These are phyloP conservation scores for Sporisorium sorghi DNA, from an alignment of 1,284 basidiomycete genomes.

Conservation along the genomic window DNA sequence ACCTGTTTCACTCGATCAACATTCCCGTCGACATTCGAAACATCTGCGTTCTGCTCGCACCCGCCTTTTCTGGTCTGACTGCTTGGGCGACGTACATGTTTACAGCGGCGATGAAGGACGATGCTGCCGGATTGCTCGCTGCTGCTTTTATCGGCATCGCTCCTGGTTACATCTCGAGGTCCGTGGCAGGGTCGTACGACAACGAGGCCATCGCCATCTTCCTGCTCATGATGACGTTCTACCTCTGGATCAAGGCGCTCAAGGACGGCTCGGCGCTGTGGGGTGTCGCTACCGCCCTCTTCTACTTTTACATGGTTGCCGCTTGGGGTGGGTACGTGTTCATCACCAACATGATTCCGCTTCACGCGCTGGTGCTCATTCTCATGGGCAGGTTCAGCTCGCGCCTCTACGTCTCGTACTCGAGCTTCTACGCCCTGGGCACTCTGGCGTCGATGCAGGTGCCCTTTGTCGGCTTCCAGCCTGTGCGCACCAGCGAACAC, in stretches of 20 bases:
- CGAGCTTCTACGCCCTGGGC: slow-evolving; percentile 96
- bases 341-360: slow-evolving; percentile 99
- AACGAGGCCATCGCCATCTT: slow-evolving; percentile 99
- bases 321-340: slow-evolving; percentile 99
- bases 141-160: slow-evolving; percentile 99
- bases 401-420: slow-evolving; percentile 94
- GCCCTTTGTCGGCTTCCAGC: slow-evolving; percentile 98
- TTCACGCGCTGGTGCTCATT: slow-evolving; percentile 91
- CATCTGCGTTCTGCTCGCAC: slow-evolving; percentile 95
- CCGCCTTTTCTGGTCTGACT: slow-evolving; percentile 94
- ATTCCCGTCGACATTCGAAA: slow-evolving; percentile 98
- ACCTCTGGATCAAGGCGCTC: slow-evolving; percentile 94
- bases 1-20: slow-evolving; percentile 84
- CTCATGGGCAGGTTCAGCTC: slow-evolving; percentile 97
- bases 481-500: slow-evolving; percentile 96
- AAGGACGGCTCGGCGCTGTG: slow-evolving; percentile 93
- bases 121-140: slow-evolving; percentile 85
- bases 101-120: slow-evolving; percentile 73
- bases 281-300: slow-evolving; percentile 88
- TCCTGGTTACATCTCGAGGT: slow-evolving; percentile 95
- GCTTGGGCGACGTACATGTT: slow-evolving; percentile 90
- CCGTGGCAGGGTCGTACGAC: slow-evolving; percentile 98
- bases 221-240: slow-evolving; percentile 99
- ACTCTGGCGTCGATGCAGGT: slow-evolving; percentile 99
- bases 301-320: slow-evolving; percentile 99